Evolutionary conservation across 2,329 filamentous ascomycete genomes (phyloP).

Genomic region (Epichloe uncinata): DNA sequence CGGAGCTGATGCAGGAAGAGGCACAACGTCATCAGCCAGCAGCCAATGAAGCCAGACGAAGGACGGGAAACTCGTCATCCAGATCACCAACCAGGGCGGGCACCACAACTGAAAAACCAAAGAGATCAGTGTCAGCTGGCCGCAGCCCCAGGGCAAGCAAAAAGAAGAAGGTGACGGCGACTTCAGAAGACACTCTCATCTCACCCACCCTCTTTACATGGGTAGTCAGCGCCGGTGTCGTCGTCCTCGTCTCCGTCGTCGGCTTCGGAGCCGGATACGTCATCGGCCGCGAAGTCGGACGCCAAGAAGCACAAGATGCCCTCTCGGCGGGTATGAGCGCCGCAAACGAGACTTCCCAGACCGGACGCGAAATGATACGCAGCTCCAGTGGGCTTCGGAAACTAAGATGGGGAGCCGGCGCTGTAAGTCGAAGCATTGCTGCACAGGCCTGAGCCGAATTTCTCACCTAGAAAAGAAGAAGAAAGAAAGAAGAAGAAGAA

Average conservation of each 20-base stretch:
- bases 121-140: slow-evolving; percentile 30
- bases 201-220: slow-evolving; percentile 50
- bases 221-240: slow-evolving; percentile 53
- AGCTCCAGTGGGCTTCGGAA: slow-evolving; percentile 38
- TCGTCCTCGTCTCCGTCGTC: slow-evolving; percentile 54
- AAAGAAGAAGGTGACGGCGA: slow-evolving; percentile 43
- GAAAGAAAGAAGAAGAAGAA: no score
- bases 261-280: slow-evolving; percentile 58
- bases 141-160: slow-evolving; percentile 36
- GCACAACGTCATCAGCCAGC: slow-evolving; percentile 9
- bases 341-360: slow-evolving; percentile 33
- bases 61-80: slow-evolving; percentile 13
- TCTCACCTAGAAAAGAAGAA: not conserved
- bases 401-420: slow-evolving; percentile 41
- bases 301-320: slow-evolving; percentile 45
- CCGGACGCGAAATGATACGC: slow-evolving; percentile 39
- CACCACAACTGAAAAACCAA: slow-evolving; percentile 29
- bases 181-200: slow-evolving; percentile 28
- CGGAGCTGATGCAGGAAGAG: slow-evolving; percentile 36
- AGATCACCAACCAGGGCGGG: slow-evolving; percentile 16
- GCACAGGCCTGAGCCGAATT: slow-evolving; percentile 20
- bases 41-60: slow-evolving; percentile 13
- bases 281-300: slow-evolving; percentile 52
- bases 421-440: slow-evolving; percentile 35
- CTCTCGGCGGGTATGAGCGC: slow-evolving; percentile 27